phyloP scores from a whole-genome alignment of 2,329 filamentous ascomycete species.

The Ascosphaera pollenicola region DNA sequence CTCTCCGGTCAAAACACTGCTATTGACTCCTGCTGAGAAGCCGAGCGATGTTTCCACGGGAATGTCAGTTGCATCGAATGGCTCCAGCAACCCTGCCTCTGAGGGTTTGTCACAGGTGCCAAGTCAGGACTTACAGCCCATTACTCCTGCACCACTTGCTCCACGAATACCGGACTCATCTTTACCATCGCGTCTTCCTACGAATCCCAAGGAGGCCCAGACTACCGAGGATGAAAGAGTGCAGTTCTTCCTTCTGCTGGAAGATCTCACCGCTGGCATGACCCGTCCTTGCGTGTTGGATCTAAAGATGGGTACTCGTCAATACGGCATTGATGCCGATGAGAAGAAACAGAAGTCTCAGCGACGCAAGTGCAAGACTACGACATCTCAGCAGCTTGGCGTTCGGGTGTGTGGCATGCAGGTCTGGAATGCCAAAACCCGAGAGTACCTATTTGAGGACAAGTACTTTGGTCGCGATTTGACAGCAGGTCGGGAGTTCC shows the following conservation, averaged over 20 bases:
- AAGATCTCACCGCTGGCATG: conserved; percentile 94
- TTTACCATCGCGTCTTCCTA: conserved; percentile 23
- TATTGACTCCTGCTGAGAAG: conserved; percentile 9
- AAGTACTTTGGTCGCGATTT: conserved; percentile 89
- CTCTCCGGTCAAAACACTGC: conserved; percentile 6
- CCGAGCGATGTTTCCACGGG: conserved; percentile 1
- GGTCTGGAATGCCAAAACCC: conserved; percentile 70
- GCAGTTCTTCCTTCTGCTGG: conserved; percentile 79
- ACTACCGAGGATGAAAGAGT: conserved; percentile 35
- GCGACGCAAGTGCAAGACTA: conserved; percentile 74
- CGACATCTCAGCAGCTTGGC: conserved; percentile 75
- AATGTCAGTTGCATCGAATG: conserved; percentile 1
- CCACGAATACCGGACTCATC: neutral
- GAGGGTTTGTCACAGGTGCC: neutral
- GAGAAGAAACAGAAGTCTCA: conserved; percentile 89
- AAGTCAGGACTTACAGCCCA: too few species aligned
- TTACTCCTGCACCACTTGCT: neutral
- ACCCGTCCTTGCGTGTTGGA: conserved; percentile 91
- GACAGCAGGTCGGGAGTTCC: conserved; percentile 72
- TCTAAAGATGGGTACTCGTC: conserved; percentile 94
- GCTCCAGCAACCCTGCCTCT: neutral
- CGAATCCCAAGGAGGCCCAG: conserved; percentile 60
- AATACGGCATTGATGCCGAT: conserved; percentile 81
- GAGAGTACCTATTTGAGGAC: conserved; percentile 86
- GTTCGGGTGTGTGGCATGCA: conserved; percentile 92